A percentile compares a stretch with the other conserved stretches of the same genome.
phyloP scores from a whole-genome alignment of 306 rosid genomes.

The Biancaea sappan region DNA sequence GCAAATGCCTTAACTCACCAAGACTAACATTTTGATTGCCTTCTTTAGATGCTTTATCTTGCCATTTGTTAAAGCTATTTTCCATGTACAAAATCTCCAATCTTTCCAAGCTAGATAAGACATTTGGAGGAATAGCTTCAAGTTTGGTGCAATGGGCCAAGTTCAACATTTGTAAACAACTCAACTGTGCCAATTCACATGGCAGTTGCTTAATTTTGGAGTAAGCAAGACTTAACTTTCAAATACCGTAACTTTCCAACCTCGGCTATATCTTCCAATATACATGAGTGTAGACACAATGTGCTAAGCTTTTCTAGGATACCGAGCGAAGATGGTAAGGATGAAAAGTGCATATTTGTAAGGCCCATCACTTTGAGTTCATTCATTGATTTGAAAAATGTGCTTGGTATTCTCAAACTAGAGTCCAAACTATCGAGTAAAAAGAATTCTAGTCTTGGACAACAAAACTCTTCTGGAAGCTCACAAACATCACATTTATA shows the following conservation, averaged over 20 bases:
- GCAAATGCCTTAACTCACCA: not conserved
- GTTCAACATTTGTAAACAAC: not conserved
- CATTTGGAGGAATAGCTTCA: not conserved
- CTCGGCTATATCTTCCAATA: not conserved
- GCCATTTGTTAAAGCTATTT: constrained; percentile 13
- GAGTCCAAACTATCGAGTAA: not conserved
- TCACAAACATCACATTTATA: not conserved
- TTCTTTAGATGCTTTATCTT: not conserved
- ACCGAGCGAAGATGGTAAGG: not conserved
- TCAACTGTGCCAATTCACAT: not conserved
- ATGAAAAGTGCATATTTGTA: not conserved
- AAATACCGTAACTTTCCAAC: not conserved
- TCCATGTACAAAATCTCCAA: constrained; percentile 1
- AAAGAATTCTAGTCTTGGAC: not conserved
- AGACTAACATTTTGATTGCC: constrained; percentile 11
- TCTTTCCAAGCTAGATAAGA: not conserved
- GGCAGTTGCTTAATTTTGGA: not conserved
- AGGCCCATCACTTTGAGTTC: constrained; percentile 19
- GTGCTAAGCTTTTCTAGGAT: not conserved
- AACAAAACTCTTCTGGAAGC: not conserved
- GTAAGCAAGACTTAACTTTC: not conserved
- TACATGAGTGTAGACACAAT: not conserved
- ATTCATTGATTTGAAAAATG: not conserved
- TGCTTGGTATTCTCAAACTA: not conserved
- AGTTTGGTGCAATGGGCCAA: not conserved